Percentiles rank a stretch among this genome's conserved stretches.
Evolutionary conservation across 2,329 filamentous ascomycete species (phyloP).

Genomic region (Aspergillus neoniger): DNA sequence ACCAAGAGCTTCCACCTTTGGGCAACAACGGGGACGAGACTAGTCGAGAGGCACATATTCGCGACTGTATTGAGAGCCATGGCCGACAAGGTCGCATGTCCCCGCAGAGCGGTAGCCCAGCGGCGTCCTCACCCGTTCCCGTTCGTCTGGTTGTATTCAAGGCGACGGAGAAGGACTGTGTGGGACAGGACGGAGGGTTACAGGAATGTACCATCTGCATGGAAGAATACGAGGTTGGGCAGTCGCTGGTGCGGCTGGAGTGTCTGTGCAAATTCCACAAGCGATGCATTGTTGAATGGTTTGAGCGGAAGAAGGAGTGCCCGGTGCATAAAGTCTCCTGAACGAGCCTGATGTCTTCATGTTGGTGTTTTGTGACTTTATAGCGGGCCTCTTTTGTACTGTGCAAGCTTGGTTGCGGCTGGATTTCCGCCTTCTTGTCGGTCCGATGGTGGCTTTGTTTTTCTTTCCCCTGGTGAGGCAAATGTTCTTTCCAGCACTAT

Average conservation of each 20-base stretch:
- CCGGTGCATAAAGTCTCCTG: slow-evolving; percentile 58
- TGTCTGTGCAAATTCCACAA: slow-evolving; percentile 67
- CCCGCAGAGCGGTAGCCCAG: slow-evolving; percentile 21
- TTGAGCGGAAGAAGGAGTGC: slow-evolving; percentile 59
- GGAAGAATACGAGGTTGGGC: slow-evolving; percentile 63
- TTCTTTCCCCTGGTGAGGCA: not conserved
- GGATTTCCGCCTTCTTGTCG: not conserved
- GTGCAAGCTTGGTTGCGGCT: not conserved
- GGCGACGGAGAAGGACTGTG: slow-evolving; percentile 66
- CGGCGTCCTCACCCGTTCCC: slow-evolving; percentile 26
- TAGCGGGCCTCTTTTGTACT: not conserved
- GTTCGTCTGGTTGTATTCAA: slow-evolving; percentile 51
- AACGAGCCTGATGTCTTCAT: not conserved
- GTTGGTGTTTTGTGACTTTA: not conserved
- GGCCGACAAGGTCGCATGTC: slow-evolving; percentile 25
- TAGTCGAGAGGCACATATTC: slow-evolving; percentile 48
- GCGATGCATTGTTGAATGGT: slow-evolving; percentile 63
- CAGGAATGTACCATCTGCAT: slow-evolving; percentile 67
- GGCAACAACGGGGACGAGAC: slow-evolving; percentile 41
- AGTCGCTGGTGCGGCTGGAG: slow-evolving; percentile 61
- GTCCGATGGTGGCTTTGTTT: not conserved
- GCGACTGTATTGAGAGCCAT: slow-evolving; percentile 46
- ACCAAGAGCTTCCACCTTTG: slow-evolving; percentile 41
- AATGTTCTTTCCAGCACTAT: not conserved
- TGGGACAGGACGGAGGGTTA: slow-evolving; percentile 53